A percentile compares a stretch with the other conserved stretches of the same genome.
These are phyloP conservation scores for Echites panduratus DNA, from an alignment of 257 asterid species.

Conservation along the genomic window DNA sequence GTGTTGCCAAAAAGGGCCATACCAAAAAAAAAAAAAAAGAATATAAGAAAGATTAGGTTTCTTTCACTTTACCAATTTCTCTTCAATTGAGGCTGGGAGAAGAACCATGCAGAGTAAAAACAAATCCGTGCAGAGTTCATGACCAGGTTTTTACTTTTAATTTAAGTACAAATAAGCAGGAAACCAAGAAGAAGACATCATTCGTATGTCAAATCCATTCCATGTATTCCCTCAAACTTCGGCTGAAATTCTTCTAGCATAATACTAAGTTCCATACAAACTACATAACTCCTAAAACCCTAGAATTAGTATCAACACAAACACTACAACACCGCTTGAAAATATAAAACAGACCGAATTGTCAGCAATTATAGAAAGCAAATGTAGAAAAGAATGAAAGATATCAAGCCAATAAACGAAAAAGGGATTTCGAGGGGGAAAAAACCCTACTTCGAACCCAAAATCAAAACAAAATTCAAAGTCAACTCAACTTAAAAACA, in stretches of 20 bases:
- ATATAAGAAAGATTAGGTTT: background rate
- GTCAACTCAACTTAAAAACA: constrained; percentile 8
- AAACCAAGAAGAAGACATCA: background rate
- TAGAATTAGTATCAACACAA: background rate
- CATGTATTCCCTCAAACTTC: background rate
- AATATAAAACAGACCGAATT: background rate
- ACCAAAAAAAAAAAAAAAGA: background rate
- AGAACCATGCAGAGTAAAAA: background rate
- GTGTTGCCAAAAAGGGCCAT: background rate
- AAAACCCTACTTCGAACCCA: background rate
- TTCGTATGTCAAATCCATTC: background rate
- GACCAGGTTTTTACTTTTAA: background rate
- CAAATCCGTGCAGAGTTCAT: background rate
- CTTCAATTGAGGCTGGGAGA: background rate
- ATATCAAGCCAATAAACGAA: background rate
- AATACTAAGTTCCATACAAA: background rate
- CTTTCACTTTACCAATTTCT: background rate
- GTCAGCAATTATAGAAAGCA: background rate
- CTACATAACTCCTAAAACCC: background rate
- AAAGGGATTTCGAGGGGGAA: background rate
- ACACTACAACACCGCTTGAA: background rate
- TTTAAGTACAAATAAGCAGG: background rate
- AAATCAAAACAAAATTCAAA: background rate
- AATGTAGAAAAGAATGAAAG: background rate
- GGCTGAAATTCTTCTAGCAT: background rate